Conservation (phyloP, 2,329 filamentous ascomycete species). For the Neofusicoccum laricinum region DNA sequence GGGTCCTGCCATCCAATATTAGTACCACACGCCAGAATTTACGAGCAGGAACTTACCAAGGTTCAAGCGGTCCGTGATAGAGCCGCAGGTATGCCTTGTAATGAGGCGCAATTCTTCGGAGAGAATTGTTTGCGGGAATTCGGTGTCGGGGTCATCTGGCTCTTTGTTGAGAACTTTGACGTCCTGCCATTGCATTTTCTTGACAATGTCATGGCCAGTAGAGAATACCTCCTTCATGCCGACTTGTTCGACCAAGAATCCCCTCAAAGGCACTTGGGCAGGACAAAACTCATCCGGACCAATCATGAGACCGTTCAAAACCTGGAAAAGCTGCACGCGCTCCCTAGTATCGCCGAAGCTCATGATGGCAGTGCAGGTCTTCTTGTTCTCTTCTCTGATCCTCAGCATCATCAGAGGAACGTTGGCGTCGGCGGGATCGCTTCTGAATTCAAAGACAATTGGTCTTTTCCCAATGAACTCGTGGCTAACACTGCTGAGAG, state of each 20-base stretch:
- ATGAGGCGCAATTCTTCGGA: slow-evolving; percentile 75
- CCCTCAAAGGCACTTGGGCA: slow-evolving; percentile 64
- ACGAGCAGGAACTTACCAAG: slow-evolving; percentile 47
- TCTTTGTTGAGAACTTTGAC: slow-evolving; percentile 71
- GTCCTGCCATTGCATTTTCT: slow-evolving; percentile 60
- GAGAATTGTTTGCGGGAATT: slow-evolving; percentile 65
- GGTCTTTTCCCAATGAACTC: slow-evolving; percentile 63
- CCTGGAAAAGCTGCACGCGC: slow-evolving; percentile 66
- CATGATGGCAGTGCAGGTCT: slow-evolving; percentile 66
- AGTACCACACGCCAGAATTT: neutral
- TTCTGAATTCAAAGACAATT: slow-evolving; percentile 69
- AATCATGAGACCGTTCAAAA: slow-evolving; percentile 70
- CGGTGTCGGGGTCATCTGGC: slow-evolving; percentile 52
- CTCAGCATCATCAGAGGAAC: slow-evolving; percentile 68
- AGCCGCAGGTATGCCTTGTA: slow-evolving; percentile 71
- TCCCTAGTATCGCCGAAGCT: slow-evolving; percentile 74
- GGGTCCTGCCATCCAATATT: slow-evolving; percentile 31
- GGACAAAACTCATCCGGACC: slow-evolving; percentile 67
- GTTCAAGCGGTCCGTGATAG: slow-evolving; percentile 80
- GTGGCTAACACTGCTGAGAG: slow-evolving; percentile 73
- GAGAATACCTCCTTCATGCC: slow-evolving; percentile 45
- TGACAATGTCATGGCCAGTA: slow-evolving; percentile 39
- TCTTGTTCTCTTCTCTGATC: slow-evolving; percentile 58
- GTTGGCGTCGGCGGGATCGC: slow-evolving; percentile 59
- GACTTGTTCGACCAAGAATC: slow-evolving; percentile 62